These are phyloP conservation scores for Bathelium albidoporum DNA, from an alignment of 495 filamentous ascomycete species.

Conservation along the genomic window DNA sequence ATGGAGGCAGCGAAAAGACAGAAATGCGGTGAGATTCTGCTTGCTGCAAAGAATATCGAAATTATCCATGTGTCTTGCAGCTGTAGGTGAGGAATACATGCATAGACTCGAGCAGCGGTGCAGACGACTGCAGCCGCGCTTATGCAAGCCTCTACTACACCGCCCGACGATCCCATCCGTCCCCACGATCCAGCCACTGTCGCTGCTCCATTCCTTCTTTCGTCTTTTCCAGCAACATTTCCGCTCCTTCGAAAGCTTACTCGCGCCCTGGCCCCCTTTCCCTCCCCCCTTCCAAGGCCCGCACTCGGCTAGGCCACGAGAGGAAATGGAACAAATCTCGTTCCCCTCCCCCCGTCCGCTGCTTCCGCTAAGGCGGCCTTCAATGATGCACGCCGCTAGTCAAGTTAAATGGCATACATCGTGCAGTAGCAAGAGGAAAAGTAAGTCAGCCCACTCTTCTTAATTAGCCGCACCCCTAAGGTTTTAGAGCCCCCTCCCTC, in stretches of 20 bases:
- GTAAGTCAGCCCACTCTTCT: neutral
- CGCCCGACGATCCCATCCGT: neutral
- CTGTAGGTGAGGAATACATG: slow-evolving; percentile 4
- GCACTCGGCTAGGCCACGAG: no score
- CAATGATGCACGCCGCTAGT: neutral
- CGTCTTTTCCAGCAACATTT: neutral
- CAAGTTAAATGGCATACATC: neutral
- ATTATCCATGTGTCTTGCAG: neutral
- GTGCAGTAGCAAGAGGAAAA: neutral
- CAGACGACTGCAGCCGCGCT: neutral
- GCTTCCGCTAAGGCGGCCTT: neutral
- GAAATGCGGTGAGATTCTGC: neutral
- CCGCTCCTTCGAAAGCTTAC: neutral
- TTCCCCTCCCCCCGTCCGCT: no score
- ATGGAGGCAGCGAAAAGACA: neutral
- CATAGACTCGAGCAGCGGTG: neutral
- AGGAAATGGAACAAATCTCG: no score
- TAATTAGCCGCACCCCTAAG: neutral
- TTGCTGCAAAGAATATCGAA: slow-evolving; percentile 6
- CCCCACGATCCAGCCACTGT: neutral
- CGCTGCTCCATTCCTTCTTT: neutral
- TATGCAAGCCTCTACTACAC: neutral
- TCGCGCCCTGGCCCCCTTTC: neutral
- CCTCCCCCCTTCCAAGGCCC: no score
- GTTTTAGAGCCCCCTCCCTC: slow-evolving; percentile 1